Base-by-base conservation (phyloP, 805 yeast species). In the Wickerhamomyces pijperi region DNA sequence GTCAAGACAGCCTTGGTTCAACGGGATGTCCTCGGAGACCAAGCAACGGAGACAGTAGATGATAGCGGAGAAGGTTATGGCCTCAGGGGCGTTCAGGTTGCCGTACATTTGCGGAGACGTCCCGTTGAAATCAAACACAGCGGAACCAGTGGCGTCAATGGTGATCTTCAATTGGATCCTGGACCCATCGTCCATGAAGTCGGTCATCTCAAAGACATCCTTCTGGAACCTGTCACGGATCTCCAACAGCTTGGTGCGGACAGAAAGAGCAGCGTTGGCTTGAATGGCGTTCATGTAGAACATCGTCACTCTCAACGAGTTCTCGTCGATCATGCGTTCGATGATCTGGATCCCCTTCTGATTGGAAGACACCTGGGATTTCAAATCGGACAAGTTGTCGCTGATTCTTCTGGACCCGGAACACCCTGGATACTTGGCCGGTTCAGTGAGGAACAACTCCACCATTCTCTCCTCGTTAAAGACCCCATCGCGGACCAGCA, bases 81-180 rank as follows among this genome's bases (percentile, higher is more conserved):
- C 94, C 46, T 70, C 75, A 1, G 98, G 97, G 0, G 97, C 96
- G 58, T 92, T 90, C 59, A 85, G 68, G 56, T 90, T 90, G 20
- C 94, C 94, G 55, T 83, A 82, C 36, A 83, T 73, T 56, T 90
- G 94, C n/a, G 78, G 76, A 4, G 94, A 82, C 0, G 95, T 82
- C 14, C 92, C 95, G 2, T 73, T 65, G 53, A 90, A 90, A 58
- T 90, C 96, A 59, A 88, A 85, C 14, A 68, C 63, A 16, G 90
- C 86, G 21, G 70, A 65, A 3, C 65, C 64, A 5, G 43, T 40
- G 8, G 64, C 66, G 45, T 68, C 65, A 38, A 75, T 68, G 1
- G 65, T 59, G 17, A 83, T 74, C 17, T 65, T 63, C 32, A 84
- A 61, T 28, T 69, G 60, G 43, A 84, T 83, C 3, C 65, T 55